phyloP scores from a whole-genome alignment of 2,329 filamentous ascomycete species.

The Beauveria varroae region DNA sequence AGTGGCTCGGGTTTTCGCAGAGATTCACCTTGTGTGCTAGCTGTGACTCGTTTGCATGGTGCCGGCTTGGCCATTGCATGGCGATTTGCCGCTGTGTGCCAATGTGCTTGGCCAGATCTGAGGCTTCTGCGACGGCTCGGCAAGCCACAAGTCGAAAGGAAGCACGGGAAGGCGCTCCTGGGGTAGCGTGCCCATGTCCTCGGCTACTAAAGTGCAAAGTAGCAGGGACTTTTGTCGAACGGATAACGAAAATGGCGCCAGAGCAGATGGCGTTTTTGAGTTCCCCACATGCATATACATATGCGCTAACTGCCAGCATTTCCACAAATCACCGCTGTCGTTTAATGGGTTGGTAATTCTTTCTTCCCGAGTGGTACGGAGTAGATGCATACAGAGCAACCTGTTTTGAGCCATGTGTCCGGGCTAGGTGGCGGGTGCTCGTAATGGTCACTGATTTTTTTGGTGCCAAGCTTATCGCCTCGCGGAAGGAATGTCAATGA shows the following conservation, averaged over 20 bases:
- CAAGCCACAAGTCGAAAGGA: neutral
- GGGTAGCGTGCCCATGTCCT: neutral
- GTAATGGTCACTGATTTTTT: too few relatives aligned
- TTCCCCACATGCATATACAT: neutral
- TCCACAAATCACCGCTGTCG: neutral
- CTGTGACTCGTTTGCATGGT: neutral
- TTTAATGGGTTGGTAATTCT: neutral
- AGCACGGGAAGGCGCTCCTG: neutral
- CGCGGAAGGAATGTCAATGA: too few relatives aligned
- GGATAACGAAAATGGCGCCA: neutral
- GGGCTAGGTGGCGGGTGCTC: neutral
- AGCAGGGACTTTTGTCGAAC: slow-evolving; percentile 1
- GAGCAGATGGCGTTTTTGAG: neutral
- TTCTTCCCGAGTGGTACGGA: too few relatives aligned
- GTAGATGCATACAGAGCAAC: neutral
- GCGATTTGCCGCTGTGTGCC: slow-evolving; percentile 2
- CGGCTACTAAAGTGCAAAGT: too few relatives aligned
- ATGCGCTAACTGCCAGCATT: neutral
- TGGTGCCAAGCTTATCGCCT: too few relatives aligned
- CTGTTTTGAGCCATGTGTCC: too few relatives aligned
- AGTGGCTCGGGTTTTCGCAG: neutral
- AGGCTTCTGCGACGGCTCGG: neutral
- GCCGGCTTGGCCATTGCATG: slow-evolving; percentile 10
- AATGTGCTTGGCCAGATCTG: slow-evolving; percentile 8
- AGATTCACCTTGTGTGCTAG: neutral